phyloP scores from a whole-genome alignment of 2,329 filamentous ascomycete genomes.

The Drechslerella dactyloides region DNA sequence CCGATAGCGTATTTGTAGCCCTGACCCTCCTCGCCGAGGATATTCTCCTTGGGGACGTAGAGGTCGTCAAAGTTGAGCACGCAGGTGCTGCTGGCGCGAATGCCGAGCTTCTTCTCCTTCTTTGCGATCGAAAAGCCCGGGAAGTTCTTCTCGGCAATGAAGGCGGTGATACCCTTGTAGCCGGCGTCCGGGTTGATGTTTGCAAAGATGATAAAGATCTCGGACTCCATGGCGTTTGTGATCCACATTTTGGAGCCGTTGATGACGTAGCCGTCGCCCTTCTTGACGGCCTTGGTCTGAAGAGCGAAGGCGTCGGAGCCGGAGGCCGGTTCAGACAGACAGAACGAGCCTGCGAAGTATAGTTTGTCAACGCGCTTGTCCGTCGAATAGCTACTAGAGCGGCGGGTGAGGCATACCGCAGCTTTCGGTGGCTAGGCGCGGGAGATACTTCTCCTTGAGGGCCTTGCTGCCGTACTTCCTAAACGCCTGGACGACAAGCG shows the following conservation, averaged over 20 bases:
- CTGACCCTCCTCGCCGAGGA: constrained; percentile 85
- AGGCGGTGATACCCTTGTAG: constrained; percentile 96
- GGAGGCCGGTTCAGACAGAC: constrained; percentile 87
- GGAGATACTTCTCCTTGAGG: constrained; percentile 84
- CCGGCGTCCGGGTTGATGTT: constrained; percentile 91
- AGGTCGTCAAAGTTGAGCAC: constrained; percentile 98
- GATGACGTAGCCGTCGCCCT: constrained; percentile 76
- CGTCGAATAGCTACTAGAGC: background rate
- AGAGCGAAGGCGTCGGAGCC: constrained; percentile 96
- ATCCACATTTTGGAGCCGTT: constrained; percentile 99
- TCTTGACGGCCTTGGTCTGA: constrained; percentile 86
- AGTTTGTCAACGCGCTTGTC: constrained; percentile 58
- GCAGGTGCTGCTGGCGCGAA: constrained; percentile 93
- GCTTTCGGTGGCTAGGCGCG: constrained; percentile 85
- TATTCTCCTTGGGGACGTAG: constrained; percentile 82
- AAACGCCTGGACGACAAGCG: constrained; percentile 90
- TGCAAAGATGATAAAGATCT: constrained; percentile 96
- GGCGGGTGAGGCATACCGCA: constrained; percentile 63
- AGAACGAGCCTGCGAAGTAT: constrained; percentile 69
- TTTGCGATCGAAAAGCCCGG: constrained; percentile 94
- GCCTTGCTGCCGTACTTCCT: constrained; percentile 80
- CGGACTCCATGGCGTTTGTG: constrained; percentile 92
- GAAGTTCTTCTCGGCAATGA: constrained; percentile 87
- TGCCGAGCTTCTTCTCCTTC: constrained; percentile 99
- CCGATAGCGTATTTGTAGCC: constrained; percentile 98